Evolutionary conservation across 2,329 filamentous ascomycete genomes (phyloP).

Genomic region (Sclerotinia trifoliorum): DNA sequence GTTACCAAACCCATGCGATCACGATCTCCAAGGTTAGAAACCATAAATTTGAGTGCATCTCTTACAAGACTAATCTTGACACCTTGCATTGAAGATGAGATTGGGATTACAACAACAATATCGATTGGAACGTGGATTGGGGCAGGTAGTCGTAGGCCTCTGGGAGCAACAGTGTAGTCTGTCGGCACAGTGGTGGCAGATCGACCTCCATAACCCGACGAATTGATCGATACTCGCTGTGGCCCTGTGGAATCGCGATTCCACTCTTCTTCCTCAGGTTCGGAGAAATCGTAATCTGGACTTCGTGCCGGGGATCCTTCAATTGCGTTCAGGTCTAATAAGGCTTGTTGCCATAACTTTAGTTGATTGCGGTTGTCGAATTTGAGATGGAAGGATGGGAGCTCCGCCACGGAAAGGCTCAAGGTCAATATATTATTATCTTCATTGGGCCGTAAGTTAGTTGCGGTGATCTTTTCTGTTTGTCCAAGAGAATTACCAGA

Average conservation of each 20-base stretch:
- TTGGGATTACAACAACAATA: conserved; percentile 92
- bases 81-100: conserved; percentile 99
- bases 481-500: conserved; percentile 43
- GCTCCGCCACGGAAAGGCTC: conserved; percentile 84
- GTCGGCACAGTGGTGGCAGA: conserved; percentile 87
- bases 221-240: conserved; percentile 75
- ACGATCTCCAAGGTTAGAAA: conserved; percentile 82
- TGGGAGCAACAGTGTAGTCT: conserved; percentile 74
- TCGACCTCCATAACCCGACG: conserved; percentile 76
- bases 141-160: conserved; percentile 41
- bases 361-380: conserved; percentile 83
- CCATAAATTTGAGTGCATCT: conserved; percentile 89
- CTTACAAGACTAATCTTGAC: conserved; percentile 94
- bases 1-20: conserved; percentile 97
- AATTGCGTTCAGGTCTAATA: conserved; percentile 77
- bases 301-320: conserved; percentile 63
- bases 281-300: conserved; percentile 79
- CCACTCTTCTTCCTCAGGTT: conserved; percentile 87
- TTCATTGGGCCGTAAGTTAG: conserved; percentile 51
- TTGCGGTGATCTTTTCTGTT: conserved; percentile 40
- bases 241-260: conserved; percentile 55
- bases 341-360: conserved; percentile 84
- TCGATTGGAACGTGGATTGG: conserved; percentile 84
- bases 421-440: conserved; percentile 78
- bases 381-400: conserved; percentile 90